These are phyloP conservation scores for Phaffia australis DNA, from an alignment of 768 basidiomycete species.

Conservation along the genomic window DNA sequence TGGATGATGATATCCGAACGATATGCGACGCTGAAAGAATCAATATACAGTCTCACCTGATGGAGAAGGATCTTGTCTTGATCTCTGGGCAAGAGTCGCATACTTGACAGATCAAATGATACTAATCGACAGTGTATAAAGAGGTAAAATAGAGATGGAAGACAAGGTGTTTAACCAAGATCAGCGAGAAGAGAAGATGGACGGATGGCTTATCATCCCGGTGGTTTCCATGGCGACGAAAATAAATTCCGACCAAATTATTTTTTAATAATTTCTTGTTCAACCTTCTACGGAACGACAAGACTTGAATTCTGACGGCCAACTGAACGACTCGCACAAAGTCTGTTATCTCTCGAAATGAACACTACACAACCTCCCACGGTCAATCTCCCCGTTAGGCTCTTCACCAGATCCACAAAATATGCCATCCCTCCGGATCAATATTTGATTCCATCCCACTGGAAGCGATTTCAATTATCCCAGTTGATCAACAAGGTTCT, in stretches of 20 bases:
- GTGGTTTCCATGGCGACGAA: neutral
- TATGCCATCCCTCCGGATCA: slow-evolving; percentile 75
- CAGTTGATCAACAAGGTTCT: slow-evolving; percentile 94
- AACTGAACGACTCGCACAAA: too few relatives aligned
- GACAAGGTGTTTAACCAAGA: too few relatives aligned
- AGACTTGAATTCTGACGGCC: too few relatives aligned
- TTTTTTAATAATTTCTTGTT: too few relatives aligned
- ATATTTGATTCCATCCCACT: slow-evolving; percentile 80
- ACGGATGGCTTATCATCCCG: neutral
- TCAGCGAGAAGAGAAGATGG: too few relatives aligned
- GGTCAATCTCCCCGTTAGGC: slow-evolving; percentile 34
- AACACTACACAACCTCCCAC: too few relatives aligned
- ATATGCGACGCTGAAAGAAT: slow-evolving; percentile 20
- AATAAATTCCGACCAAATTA: too few relatives aligned
- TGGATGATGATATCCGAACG: slow-evolving; percentile 20
- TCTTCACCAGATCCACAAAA: slow-evolving; percentile 61
- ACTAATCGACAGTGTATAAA: too few relatives aligned
- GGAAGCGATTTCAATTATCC: slow-evolving; percentile 92
- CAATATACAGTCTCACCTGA: slow-evolving; percentile 41
- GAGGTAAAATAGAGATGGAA: too few relatives aligned
- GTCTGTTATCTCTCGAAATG: too few relatives aligned
- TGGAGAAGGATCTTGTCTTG: slow-evolving; percentile 63
- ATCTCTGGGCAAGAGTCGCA: slow-evolving; percentile 66
- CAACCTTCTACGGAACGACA: too few relatives aligned
- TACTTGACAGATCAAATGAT: slow-evolving; percentile 31